phyloP scores from a whole-genome alignment of 2,329 filamentous ascomycete genomes.

The Exophiala lecanii-corni region DNA sequence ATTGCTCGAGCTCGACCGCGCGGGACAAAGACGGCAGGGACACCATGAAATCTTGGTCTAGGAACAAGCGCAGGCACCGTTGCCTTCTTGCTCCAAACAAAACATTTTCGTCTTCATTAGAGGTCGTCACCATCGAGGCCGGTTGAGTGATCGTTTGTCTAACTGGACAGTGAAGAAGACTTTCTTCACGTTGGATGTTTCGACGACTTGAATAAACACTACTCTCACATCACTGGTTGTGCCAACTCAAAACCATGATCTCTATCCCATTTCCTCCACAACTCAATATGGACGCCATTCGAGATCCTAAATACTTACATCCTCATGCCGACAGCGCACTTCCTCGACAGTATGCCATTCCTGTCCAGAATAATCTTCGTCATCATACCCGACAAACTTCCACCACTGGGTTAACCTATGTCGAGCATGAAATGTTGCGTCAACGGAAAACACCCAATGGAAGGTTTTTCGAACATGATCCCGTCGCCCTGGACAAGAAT shows the following conservation, averaged over 20 bases:
- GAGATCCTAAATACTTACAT: constrained; percentile 13
- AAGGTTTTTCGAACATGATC: constrained; percentile 86
- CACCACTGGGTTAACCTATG: constrained; percentile 19
- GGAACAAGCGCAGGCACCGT: constrained; percentile 19
- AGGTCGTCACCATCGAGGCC: constrained; percentile 15
- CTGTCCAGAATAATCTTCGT: constrained; percentile 6
- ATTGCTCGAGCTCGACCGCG: constrained; percentile 10
- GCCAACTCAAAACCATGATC: constrained; percentile 13
- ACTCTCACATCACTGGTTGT: neutral
- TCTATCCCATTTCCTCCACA: constrained; percentile 11
- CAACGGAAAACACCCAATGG: constrained; percentile 90
- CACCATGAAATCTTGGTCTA: constrained; percentile 20
- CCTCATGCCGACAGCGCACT: constrained; percentile 10
- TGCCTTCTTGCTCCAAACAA: constrained; percentile 13
- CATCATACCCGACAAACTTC: constrained; percentile 14
- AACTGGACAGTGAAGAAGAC: too few species aligned
- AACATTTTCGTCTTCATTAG: neutral
- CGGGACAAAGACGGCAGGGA: constrained; percentile 15
- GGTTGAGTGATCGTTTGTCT: too few species aligned
- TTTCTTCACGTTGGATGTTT: too few species aligned
- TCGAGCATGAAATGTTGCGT: constrained; percentile 61
- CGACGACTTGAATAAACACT: too few species aligned
- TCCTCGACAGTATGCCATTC: constrained; percentile 25
- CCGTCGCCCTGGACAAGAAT: constrained; percentile 66
- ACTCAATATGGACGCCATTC: constrained; percentile 17